Percentiles rank a stretch among this genome's conserved stretches.
Evolutionary conservation across 2,329 filamentous ascomycete species (phyloP).

Genomic region (Corynespora cassiicola): DNA sequence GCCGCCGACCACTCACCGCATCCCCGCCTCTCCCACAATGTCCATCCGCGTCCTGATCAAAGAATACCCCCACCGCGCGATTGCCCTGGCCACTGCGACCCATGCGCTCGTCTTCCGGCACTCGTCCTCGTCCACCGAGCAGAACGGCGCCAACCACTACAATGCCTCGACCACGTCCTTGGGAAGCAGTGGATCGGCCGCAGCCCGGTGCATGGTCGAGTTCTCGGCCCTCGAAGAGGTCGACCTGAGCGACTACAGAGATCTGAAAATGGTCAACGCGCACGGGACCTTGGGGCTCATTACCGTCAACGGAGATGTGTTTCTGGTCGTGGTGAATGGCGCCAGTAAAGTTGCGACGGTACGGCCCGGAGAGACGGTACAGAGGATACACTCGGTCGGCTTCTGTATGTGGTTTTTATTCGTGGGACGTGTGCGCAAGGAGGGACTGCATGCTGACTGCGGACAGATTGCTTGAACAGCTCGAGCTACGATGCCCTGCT

Average conservation of each 20-base stretch:
- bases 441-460: conserved; percentile 2
- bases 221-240: conserved; percentile 71
- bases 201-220: conserved; percentile 81
- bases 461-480: conserved; percentile 81
- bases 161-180: conserved; percentile 66
- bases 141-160: conserved; percentile 44
- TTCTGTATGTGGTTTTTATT: conserved; percentile 62
- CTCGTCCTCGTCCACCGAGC: conserved; percentile 69
- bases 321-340: conserved; percentile 86
- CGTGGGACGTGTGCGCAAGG: neutral
- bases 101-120: conserved; percentile 87
- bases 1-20: no score
- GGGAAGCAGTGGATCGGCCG: conserved; percentile 45
- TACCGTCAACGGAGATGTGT: conserved; percentile 82
- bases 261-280: conserved; percentile 74
- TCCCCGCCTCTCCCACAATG: no score
- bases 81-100: conserved; percentile 80
- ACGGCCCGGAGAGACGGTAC: conserved; percentile 85
- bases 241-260: conserved; percentile 77
- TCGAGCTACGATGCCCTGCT: conserved; percentile 82
- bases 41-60: conserved; percentile 79
- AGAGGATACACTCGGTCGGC: conserved; percentile 84
- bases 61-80: conserved; percentile 85
- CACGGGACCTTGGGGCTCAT: conserved; percentile 90
- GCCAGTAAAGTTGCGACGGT: conserved; percentile 81